A percentile compares a stretch with the other conserved stretches of the same genome.
Evolutionary conservation across 2,329 filamentous ascomycete species (phyloP).

Genomic region (Geosmithia morbida): DNA sequence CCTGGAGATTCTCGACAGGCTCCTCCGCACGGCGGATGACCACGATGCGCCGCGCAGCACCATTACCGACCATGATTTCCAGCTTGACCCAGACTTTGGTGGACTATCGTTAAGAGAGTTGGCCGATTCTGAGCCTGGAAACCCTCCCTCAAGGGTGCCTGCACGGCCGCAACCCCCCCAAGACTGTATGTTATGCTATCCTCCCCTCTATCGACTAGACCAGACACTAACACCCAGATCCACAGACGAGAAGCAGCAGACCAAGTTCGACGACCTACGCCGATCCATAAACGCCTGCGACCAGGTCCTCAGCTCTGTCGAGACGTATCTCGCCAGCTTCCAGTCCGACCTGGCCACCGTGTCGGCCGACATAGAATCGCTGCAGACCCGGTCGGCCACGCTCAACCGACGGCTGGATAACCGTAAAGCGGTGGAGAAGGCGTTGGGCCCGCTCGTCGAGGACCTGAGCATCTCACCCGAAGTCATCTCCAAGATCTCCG

Average conservation of each 20-base stretch:
- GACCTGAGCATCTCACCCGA: conserved; percentile 79
- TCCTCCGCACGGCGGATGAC: conserved; percentile 17
- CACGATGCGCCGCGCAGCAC: conserved; percentile 4
- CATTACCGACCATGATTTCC: conserved; percentile 37
- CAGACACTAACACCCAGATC: not conserved
- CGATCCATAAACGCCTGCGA: conserved; percentile 82
- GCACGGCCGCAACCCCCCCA: conserved; percentile 31
- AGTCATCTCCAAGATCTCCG: conserved; percentile 71
- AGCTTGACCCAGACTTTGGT: conserved; percentile 62
- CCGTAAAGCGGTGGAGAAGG: conserved; percentile 75
- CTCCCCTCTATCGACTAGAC: too few species aligned
- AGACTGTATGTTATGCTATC: conserved; percentile 42
- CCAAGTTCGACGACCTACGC: conserved; percentile 82
- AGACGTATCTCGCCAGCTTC: conserved; percentile 83
- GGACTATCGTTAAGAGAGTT: conserved; percentile 65
- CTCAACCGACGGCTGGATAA: conserved; percentile 80
- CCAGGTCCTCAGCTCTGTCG: conserved; percentile 83
- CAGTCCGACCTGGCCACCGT: conserved; percentile 85
- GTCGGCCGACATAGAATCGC: conserved; percentile 85
- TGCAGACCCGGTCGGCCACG: conserved; percentile 74
- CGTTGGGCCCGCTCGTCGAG: conserved; percentile 78
- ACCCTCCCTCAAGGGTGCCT: not conserved
- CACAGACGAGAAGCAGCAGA: conserved; percentile 64
- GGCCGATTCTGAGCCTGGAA: conserved; percentile 21
- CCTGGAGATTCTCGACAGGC: conserved; percentile 47